phyloP scores from a whole-genome alignment of 768 basidiomycete species.

The Rhizopogon salebrosus region DNA sequence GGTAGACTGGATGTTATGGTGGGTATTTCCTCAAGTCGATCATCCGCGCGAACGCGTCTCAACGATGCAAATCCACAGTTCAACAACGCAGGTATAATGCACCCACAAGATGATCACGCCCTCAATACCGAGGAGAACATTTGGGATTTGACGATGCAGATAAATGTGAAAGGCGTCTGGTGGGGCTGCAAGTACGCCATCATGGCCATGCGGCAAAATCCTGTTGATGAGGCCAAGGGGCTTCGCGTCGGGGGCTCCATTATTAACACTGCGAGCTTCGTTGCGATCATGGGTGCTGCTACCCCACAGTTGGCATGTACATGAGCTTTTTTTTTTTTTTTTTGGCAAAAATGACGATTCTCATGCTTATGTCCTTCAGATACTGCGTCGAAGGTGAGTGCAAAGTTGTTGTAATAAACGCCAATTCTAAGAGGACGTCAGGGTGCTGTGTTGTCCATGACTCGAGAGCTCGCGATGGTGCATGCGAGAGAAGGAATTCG shows the following conservation, averaged over 20 bases:
- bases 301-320: constrained; percentile 97
- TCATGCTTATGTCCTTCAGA: constrained; percentile 38
- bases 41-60: not conserved
- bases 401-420: not conserved
- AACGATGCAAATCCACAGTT: constrained; percentile 46
- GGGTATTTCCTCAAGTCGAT: constrained; percentile 16
- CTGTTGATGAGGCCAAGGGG: constrained; percentile 74
- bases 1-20: constrained; percentile 97
- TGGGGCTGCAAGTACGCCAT: constrained; percentile 99
- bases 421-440: constrained; percentile 24
- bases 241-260: constrained; percentile 84
- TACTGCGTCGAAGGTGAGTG: constrained; percentile 82
- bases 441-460: constrained; percentile 99
- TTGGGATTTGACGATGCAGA: constrained; percentile 90
- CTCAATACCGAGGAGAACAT: constrained; percentile 94
- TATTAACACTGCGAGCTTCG: constrained; percentile 98
- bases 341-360: constrained; percentile 5
- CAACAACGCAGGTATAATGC: constrained; percentile 99
- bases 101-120: constrained; percentile 89
- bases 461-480: constrained; percentile 94
- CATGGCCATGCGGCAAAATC: constrained; percentile 91
- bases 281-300: constrained; percentile 92
- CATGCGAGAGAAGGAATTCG: constrained; percentile 97
- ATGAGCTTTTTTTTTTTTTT: constrained; percentile 22
- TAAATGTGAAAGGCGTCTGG: constrained; percentile 99